A percentile compares a stretch with the other conserved stretches of the same genome.
Evolutionary conservation across 225 moss, liverwort and hornwort genomes (phyloP).

Genomic region (Climacium dendroides): DNA sequence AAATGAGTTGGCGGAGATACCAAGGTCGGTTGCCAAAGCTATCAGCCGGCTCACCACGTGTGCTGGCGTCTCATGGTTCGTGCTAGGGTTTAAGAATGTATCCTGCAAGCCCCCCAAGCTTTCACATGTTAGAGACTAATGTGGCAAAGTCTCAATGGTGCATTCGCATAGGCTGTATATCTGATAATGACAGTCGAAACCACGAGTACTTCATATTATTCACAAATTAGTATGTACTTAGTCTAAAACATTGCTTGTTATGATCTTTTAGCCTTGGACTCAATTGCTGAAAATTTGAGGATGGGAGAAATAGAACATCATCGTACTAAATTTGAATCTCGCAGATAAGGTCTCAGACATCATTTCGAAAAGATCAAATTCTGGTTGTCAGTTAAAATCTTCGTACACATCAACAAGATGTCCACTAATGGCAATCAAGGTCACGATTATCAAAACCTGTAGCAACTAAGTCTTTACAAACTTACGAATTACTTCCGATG

Average conservation of each 20-base stretch:
- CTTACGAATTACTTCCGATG: neutral
- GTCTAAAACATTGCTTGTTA: too few species aligned
- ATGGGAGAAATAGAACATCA: neutral
- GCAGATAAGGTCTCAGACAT: neutral
- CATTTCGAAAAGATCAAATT: neutral
- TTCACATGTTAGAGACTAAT: neutral
- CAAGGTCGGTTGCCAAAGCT: constrained; percentile 48
- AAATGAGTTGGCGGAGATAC: constrained; percentile 38
- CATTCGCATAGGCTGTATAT: neutral
- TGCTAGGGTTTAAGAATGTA: constrained; percentile 50
- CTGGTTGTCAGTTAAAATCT: neutral
- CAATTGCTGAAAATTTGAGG: too few species aligned
- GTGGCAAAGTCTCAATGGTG: neutral
- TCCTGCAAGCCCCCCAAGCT: constrained; percentile 27
- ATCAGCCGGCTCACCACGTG: constrained; percentile 59
- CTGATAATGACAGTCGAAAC: neutral
- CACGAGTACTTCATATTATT: neutral
- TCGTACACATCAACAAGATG: neutral
- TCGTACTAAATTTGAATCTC: neutral
- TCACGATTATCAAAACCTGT: neutral
- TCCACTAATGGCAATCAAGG: neutral
- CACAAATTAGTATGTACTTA: too few species aligned
- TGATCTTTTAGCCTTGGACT: too few species aligned
- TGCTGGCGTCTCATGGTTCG: constrained; percentile 52
- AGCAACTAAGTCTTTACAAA: too few species aligned